Conservation (phyloP, 2,329 filamentous ascomycete species). For the Fusarium acutatum region DNA sequence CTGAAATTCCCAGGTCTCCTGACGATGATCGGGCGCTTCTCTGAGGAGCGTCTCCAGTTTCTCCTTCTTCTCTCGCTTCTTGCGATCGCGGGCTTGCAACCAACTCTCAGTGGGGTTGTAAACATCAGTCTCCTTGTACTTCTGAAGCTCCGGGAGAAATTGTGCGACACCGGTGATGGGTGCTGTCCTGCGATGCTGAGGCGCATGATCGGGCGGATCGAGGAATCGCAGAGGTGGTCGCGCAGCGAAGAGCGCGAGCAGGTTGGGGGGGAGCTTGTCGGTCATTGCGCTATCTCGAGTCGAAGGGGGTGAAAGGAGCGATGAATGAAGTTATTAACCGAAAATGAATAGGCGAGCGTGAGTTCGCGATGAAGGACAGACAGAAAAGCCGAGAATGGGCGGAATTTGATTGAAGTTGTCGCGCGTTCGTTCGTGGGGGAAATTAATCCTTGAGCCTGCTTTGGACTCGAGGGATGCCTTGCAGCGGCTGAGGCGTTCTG, state of each 20-base stretch:
- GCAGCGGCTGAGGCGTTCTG: conserved; percentile 5
- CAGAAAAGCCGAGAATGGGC: conserved; percentile 2
- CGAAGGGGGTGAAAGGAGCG: neutral
- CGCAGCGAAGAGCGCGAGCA: conserved; percentile 93
- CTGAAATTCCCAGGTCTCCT: conserved; percentile 29
- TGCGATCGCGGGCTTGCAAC: conserved; percentile 85
- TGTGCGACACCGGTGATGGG: conserved; percentile 76
- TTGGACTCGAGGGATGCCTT: conserved; percentile 20
- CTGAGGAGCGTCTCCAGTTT: conserved; percentile 69
- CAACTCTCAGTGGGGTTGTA: conserved; percentile 91
- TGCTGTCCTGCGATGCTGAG: conserved; percentile 81
- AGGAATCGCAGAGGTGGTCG: conserved; percentile 92
- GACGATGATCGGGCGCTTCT: conserved; percentile 73
- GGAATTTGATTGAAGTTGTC: conserved; percentile 32
- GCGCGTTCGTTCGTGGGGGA: conserved; percentile 30
- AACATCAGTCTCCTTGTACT: conserved; percentile 80
- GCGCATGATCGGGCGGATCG: conserved; percentile 81
- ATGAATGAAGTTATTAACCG: neutral
- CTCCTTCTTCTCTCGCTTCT: conserved; percentile 81
- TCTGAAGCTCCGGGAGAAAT: conserved; percentile 76
- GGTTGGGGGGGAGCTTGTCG: conserved; percentile 91
- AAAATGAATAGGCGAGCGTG: conserved; percentile 18
- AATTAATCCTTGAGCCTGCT: conserved; percentile 35
- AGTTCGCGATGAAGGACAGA: conserved; percentile 14
- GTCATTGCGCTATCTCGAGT: conserved; percentile 71